These are phyloP conservation scores for Lablab purpureus DNA, from an alignment of 306 rosid genomes.

Conservation along the genomic window DNA sequence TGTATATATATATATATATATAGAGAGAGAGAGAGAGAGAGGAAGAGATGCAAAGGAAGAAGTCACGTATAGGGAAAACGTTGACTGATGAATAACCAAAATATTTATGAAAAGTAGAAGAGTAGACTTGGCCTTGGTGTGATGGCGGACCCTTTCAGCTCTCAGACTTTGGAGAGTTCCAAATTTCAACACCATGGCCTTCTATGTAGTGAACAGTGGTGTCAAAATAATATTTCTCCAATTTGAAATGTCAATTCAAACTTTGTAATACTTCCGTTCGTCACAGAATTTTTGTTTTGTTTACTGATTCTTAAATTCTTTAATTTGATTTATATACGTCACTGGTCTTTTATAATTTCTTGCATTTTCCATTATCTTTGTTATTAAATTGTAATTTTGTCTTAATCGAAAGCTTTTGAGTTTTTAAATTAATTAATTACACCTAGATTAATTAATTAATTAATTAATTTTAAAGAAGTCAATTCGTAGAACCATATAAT, in stretches of 20 bases:
- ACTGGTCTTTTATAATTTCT: not conserved
- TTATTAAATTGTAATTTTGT: not conserved
- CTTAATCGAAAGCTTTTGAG: too few species aligned
- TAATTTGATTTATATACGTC: not conserved
- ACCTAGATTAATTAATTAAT: too few species aligned
- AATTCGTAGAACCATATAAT: too few species aligned
- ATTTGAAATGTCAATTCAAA: too few species aligned
- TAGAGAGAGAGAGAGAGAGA: not conserved
- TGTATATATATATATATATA: not conserved
- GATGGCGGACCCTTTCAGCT: conserved; percentile 29
- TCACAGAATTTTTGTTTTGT: not conserved
- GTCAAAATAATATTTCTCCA: too few species aligned
- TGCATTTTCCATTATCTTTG: conserved; percentile 35
- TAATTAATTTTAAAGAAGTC: too few species aligned
- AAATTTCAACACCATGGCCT: not conserved
- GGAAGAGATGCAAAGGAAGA: not conserved
- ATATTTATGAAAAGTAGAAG: not conserved
- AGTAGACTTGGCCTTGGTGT: not conserved
- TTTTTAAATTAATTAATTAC: too few species aligned
- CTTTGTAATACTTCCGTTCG: too few species aligned
- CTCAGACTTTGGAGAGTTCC: not conserved
- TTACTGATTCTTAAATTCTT: not conserved
- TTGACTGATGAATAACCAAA: not conserved
- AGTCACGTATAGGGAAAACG: conserved; percentile 37
- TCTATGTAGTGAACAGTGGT: too few species aligned